These are phyloP conservation scores for Aspergillus incahuasiensis DNA, from an alignment of 495 filamentous ascomycete genomes.

Conservation along the genomic window DNA sequence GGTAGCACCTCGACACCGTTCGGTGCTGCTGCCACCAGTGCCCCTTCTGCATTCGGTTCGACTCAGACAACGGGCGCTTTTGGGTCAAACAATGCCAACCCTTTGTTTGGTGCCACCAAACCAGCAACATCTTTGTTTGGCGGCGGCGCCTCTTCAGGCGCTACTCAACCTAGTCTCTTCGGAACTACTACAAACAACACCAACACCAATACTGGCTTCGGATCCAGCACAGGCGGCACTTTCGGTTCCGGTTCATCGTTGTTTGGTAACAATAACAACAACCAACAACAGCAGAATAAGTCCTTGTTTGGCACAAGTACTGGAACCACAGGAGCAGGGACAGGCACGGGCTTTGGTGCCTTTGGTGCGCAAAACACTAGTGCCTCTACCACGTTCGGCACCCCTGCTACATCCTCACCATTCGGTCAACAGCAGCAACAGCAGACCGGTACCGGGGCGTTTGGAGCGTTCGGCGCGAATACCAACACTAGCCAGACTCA, in stretches of 20 bases:
- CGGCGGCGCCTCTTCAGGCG: conserved; percentile 20
- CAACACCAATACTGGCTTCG: conserved; percentile 19
- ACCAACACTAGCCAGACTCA: conserved; percentile 40
- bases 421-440: conserved; percentile 38
- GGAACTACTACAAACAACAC: conserved; percentile 19
- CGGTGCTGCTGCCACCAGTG: conserved; percentile 44
- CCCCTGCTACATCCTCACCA: conserved; percentile 28
- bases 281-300: conserved; percentile 32
- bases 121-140: conserved; percentile 40
- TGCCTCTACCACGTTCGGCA: conserved; percentile 36
- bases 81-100: conserved; percentile 43
- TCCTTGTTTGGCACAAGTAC: conserved; percentile 27
- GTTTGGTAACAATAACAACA: conserved; percentile 40
- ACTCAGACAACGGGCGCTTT: conserved; percentile 55
- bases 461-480: conserved; percentile 43
- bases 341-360: conserved; percentile 26
- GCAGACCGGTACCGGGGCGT: conserved; percentile 31
- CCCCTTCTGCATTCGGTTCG: conserved; percentile 38
- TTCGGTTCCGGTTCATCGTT: conserved; percentile 40
- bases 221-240: conserved; percentile 18
- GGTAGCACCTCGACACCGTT: conserved; percentile 50
- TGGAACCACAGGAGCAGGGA: conserved; percentile 25
- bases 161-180: conserved; percentile 26
- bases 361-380: conserved; percentile 40
- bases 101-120: conserved; percentile 37